Evolutionary conservation across 2,329 filamentous ascomycete species (phyloP).

Genomic region (Diaporthe sp.): DNA sequence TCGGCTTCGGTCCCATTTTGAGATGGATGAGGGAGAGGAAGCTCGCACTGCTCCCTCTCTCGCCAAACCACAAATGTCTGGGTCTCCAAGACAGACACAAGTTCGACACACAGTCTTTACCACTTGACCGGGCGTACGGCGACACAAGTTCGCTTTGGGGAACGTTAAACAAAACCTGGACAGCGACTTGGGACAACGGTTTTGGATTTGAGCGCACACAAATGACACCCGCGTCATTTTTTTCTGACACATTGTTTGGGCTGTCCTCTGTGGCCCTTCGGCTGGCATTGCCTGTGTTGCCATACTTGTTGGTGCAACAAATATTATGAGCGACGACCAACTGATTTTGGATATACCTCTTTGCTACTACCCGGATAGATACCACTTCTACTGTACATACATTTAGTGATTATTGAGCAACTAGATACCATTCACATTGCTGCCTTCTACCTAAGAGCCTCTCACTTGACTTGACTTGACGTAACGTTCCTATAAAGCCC

Average conservation of each 20-base stretch:
- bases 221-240: background rate
- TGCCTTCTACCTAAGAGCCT: background rate
- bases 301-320: conserved; percentile 25
- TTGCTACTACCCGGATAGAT: conserved; percentile 14
- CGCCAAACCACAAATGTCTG: background rate
- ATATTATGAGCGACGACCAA: conserved; percentile 32
- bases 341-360: conserved; percentile 13
- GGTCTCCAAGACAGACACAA: background rate
- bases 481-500: background rate
- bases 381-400: conserved; percentile 21
- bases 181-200: background rate
- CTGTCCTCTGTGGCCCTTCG: background rate
- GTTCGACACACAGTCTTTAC: conserved; percentile 23
- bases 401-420: conserved; percentile 18
- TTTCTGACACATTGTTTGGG: conserved; percentile 1
- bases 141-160: background rate
- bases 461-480: background rate
- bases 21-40: background rate
- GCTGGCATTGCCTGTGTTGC: conserved; percentile 20
- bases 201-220: background rate
- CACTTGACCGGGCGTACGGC: background rate
- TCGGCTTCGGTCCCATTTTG: conserved; percentile 23
- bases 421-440: conserved; percentile 12
- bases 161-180: background rate
- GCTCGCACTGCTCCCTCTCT: background rate